Evolutionary conservation across 352 stramenopile species (phyloP).

Genomic region (Phytophthora brassicae): DNA sequence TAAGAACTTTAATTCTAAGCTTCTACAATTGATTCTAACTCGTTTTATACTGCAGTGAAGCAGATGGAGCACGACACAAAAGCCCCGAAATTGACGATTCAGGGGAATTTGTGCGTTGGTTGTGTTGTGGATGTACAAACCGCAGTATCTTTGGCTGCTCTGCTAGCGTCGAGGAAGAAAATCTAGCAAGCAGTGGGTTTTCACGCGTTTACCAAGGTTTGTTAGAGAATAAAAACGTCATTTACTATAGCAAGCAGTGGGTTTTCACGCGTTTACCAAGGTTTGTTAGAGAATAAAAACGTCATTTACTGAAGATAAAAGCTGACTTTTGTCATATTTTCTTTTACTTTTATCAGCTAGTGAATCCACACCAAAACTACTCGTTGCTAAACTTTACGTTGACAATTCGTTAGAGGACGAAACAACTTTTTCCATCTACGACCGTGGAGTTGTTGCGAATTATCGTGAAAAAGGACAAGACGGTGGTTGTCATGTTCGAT

Average conservation of each 20-base stretch:
- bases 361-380: slow-evolving; percentile 39
- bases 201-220: slow-evolving; percentile 16
- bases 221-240: too few species aligned
- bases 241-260: slow-evolving; percentile 4
- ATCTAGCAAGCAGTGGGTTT: slow-evolving; percentile 1
- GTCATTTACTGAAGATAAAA: too few species aligned
- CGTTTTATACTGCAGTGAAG: slow-evolving; percentile 4
- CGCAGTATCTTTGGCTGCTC: slow-evolving; percentile 60
- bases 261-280: slow-evolving; percentile 11
- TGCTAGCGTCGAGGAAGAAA: slow-evolving; percentile 9
- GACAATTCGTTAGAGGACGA: slow-evolving; percentile 18
- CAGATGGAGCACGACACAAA: slow-evolving; percentile 49
- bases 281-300: too few species aligned
- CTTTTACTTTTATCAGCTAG: too few species aligned
- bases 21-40: background rate
- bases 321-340: too few species aligned
- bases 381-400: slow-evolving; percentile 37
- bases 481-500: slow-evolving; percentile 50
- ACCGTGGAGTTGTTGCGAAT: slow-evolving; percentile 37
- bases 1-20: slow-evolving; percentile 1
- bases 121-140: slow-evolving; percentile 59
- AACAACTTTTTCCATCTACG: slow-evolving; percentile 50
- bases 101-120: slow-evolving; percentile 62
- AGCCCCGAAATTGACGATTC: slow-evolving; percentile 56
- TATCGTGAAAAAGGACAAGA: slow-evolving; percentile 15